A percentile compares a stretch with the other conserved stretches of the same genome.
These are phyloP conservation scores for Plasmodium gaboni DNA, from an alignment of 169 alveolate species.

Conservation along the genomic window DNA sequence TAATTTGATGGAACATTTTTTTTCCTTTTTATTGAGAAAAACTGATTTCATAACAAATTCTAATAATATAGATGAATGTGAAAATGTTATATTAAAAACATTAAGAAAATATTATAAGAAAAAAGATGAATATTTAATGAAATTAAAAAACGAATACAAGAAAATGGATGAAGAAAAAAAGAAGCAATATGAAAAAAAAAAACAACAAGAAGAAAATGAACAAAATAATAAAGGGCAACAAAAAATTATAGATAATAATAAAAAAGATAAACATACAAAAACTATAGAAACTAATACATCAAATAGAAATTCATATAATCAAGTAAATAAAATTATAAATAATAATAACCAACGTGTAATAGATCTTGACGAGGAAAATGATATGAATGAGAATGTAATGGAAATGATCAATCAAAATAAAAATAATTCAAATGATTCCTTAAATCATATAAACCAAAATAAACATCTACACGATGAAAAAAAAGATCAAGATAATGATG, in stretches of 20 bases:
- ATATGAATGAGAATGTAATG: constrained; percentile 5
- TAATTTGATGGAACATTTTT: constrained; percentile 92
- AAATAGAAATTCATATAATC: constrained; percentile 62
- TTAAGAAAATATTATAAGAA: constrained; percentile 84
- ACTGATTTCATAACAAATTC: constrained; percentile 95
- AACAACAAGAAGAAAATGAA: constrained; percentile 29
- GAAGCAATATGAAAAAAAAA: constrained; percentile 68
- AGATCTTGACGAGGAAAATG: constrained; percentile 7
- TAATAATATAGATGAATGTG: constrained; percentile 82
- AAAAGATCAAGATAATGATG: constrained; percentile 16
- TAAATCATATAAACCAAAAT: neutral
- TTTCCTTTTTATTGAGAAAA: constrained; percentile 95
- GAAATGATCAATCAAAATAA: constrained; percentile 8
- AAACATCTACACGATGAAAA: constrained; percentile 10
- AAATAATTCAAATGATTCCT: constrained; percentile 1
- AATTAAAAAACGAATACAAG: constrained; percentile 81
- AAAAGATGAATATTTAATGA: constrained; percentile 83
- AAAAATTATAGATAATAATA: constrained; percentile 29
- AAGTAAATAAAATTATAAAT: constrained; percentile 13
- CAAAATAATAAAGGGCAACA: constrained; percentile 57
- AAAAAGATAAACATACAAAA: constrained; percentile 5
- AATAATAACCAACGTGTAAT: neutral
- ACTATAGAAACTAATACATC: neutral
- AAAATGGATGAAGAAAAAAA: constrained; percentile 82
- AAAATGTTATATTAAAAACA: constrained; percentile 77